Base-by-base conservation (phyloP, 352 stramenopile species). In the Phytophthora aleatoria region DNA sequence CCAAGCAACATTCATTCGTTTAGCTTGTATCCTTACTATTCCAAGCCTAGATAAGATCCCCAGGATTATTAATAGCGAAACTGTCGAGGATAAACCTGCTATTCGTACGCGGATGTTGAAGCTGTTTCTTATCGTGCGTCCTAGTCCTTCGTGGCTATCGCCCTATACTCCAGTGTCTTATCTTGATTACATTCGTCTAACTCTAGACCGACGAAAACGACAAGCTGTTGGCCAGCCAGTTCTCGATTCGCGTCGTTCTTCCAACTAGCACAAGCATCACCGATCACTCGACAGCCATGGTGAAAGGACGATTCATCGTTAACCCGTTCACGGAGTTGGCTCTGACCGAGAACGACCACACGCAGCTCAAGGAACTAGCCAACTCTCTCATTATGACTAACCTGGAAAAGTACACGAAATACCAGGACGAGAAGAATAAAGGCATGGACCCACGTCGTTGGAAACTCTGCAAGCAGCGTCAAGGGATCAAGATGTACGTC, bases 401-500 rank as follows among this genome's bases (percentile, higher is more conserved):
- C 20, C 56, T 74, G 24, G 67, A 74, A 16, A 67, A 64, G 35
- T 74, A 68, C 51, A 64, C 47, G 9, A 52, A 7, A n/a, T 68
- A 62, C 20, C 65, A 67, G 13, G 60, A 66, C 15, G 48, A 70
- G 39, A 69, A 62, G 36, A 55, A 39, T 8, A 73, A 66, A 28
- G 45, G 39, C n/a, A 50, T 81, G 1, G 61, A 85, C 41, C 16
- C 51, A 38, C 64, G 56, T 28, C 56, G 49, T 3, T 82, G 76
- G 73, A 81, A 83, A 48, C 54, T 77, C 1, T 67, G 69, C 63
- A 81, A 78, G 56, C 52, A 83, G 50, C 73, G 70, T 20, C 47
- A 85, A 60, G 57, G 64, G 0, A 50, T 85, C 41, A 63, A 65
- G 10, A 79, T 78, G 58, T 83, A 74, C 38, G 49, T 61, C 5